Evolutionary conservation across 192 early-diverging fungal genomes (phyloP).

Genomic region (Coemansia brasiliensis): DNA sequence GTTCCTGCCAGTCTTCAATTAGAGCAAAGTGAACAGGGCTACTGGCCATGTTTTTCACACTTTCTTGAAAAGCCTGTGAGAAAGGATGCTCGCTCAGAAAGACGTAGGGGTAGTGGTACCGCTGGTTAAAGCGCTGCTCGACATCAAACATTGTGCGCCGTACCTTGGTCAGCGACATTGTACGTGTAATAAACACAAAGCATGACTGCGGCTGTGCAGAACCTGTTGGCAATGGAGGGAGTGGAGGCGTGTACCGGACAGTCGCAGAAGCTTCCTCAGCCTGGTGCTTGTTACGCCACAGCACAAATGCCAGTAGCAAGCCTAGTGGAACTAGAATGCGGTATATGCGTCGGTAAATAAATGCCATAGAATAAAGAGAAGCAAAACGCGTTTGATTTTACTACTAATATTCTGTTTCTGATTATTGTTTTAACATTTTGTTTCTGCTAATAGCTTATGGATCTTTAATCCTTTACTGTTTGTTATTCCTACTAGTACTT

Average conservation of each 20-base stretch:
- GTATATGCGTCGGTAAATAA: background rate
- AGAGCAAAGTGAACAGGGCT: slow-evolving; percentile 32
- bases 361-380: background rate
- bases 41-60: slow-evolving; percentile 17
- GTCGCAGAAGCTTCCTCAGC: too few species aligned
- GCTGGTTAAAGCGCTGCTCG: slow-evolving; percentile 62
- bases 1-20: slow-evolving; percentile 23
- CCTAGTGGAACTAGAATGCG: background rate
- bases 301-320: background rate
- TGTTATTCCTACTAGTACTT: too few species aligned
- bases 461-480: too few species aligned
- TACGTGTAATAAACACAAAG: slow-evolving; percentile 55
- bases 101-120: slow-evolving; percentile 71
- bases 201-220: slow-evolving; percentile 6
- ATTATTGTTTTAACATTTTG: too few species aligned
- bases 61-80: slow-evolving; percentile 55
- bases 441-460: too few species aligned
- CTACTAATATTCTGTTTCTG: too few species aligned
- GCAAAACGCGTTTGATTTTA: too few species aligned
- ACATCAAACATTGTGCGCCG: slow-evolving; percentile 58
- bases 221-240: background rate
- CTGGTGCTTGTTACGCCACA: background rate
- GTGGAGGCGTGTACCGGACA: slow-evolving; percentile 1
- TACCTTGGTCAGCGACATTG: slow-evolving; percentile 59
- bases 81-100: slow-evolving; percentile 71